These are phyloP conservation scores for Sutorius australiensis DNA, from an alignment of 768 basidiomycete species.

Conservation along the genomic window DNA sequence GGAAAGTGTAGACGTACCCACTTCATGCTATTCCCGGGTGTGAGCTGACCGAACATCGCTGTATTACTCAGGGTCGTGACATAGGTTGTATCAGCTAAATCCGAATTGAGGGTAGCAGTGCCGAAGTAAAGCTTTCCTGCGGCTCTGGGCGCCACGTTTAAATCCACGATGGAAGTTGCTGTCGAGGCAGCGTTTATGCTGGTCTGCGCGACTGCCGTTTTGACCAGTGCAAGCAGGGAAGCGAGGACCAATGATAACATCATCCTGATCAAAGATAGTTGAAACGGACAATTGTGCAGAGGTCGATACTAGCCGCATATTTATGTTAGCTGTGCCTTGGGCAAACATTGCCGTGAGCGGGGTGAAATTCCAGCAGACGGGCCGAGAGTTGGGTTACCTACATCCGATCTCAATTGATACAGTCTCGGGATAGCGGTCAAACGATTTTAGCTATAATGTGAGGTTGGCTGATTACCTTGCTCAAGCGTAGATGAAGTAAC, in stretches of 20 bases:
- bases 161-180: constrained; percentile 1
- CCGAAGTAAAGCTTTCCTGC: constrained; percentile 47
- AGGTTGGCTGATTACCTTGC: not conserved
- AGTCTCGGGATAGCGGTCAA: not conserved
- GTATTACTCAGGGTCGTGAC: constrained; percentile 6
- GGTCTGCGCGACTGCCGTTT: not conserved
- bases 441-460: not conserved
- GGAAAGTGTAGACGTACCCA: constrained; percentile 12
- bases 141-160: constrained; percentile 37
- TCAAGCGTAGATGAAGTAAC: not conserved
- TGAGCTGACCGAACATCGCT: constrained; percentile 18
- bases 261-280: not conserved
- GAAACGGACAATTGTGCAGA: not conserved
- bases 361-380: not conserved
- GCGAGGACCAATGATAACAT: constrained; percentile 2
- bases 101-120: constrained; percentile 45
- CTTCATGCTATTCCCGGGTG: constrained; percentile 19
- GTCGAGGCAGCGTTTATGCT: not conserved
- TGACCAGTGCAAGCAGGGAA: constrained; percentile 5
- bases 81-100: constrained; percentile 35
- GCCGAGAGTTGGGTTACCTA: not conserved
- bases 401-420: not conserved
- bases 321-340: constrained; percentile 1
- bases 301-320: not conserved
- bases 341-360: not conserved